Evolutionary conservation across 2,329 filamentous ascomycete genomes (phyloP).

Genomic region (Fusarium domesticum): DNA sequence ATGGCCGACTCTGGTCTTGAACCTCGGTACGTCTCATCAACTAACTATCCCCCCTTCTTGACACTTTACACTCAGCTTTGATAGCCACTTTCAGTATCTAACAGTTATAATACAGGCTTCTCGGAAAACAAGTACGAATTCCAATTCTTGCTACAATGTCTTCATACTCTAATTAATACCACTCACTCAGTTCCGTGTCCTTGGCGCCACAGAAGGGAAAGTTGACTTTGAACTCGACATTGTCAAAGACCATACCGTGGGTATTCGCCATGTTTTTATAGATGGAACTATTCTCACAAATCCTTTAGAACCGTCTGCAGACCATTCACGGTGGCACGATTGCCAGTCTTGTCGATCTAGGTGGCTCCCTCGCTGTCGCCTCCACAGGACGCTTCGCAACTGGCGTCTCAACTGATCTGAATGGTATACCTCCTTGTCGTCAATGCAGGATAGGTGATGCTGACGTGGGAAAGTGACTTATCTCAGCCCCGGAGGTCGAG

Average conservation of each 20-base stretch:
- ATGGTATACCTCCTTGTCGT: conserved; percentile 40
- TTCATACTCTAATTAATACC: not conserved
- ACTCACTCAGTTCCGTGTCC: conserved; percentile 59
- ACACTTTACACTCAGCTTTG: too few relatives aligned
- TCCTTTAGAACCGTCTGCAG: conserved; percentile 64
- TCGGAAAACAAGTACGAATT: conserved; percentile 28
- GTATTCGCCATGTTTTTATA: conserved; percentile 12
- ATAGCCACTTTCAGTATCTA: conserved; percentile 5
- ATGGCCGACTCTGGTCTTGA: conserved; percentile 82
- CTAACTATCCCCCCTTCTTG: too few relatives aligned
- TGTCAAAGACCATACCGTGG: conserved; percentile 69
- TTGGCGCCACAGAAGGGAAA: conserved; percentile 59
- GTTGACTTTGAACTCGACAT: conserved; percentile 78
- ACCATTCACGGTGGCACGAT: conserved; percentile 78
- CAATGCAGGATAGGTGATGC: not conserved
- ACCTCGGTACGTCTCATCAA: conserved; percentile 74
- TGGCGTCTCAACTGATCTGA: conserved; percentile 63
- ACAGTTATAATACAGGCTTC: conserved; percentile 16
- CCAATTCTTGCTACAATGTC: not conserved
- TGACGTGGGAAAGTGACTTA: conserved; percentile 55
- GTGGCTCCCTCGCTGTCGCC: conserved; percentile 63
- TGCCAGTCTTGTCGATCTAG: conserved; percentile 69
- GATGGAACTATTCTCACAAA: not conserved
- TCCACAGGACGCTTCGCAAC: conserved; percentile 62
- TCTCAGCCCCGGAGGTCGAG: conserved; percentile 54